Evolutionary conservation across 495 filamentous ascomycete genomes (phyloP).

Genomic region (Staphylotrichum tortipilum): DNA sequence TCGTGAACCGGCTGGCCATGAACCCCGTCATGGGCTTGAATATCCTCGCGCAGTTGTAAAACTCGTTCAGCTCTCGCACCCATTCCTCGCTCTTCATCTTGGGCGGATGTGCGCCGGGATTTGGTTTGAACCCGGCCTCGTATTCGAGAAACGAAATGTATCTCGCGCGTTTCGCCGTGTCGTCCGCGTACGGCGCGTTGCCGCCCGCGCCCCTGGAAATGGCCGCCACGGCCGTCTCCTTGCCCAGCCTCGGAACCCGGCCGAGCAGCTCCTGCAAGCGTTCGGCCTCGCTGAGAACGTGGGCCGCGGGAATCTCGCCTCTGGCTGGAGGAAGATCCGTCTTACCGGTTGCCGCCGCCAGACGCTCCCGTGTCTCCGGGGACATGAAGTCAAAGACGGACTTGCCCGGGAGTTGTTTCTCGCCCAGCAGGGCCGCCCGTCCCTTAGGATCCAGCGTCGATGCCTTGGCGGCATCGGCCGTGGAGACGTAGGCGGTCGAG

Average conservation of each 20-base stretch:
- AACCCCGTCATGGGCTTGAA: conserved; percentile 86
- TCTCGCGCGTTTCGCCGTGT: conserved; percentile 64
- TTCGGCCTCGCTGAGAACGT: conserved; percentile 49
- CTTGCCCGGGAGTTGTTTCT: conserved; percentile 76
- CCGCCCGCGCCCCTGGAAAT: conserved; percentile 62
- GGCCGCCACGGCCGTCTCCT: conserved; percentile 63
- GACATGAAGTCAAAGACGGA: conserved; percentile 94
- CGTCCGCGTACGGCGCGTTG: conserved; percentile 80
- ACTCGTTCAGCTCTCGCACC: conserved; percentile 75
- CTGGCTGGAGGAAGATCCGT: conserved; percentile 66
- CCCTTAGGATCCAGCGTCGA: conserved; percentile 70
- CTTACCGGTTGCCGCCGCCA: conserved; percentile 69
- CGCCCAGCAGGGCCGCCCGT: conserved; percentile 74
- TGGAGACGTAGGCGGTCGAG: conserved; percentile 50
- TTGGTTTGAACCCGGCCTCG: conserved; percentile 55
- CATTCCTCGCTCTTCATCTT: conserved; percentile 60
- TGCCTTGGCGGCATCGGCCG: conserved; percentile 63
- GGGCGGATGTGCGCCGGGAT: conserved; percentile 45
- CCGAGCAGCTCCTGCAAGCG: conserved; percentile 50
- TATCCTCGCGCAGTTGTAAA: conserved; percentile 77
- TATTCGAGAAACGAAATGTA: conserved; percentile 77
- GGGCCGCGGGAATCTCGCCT: conserved; percentile 64
- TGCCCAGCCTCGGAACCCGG: conserved; percentile 63
- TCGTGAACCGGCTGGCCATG: conserved; percentile 90
- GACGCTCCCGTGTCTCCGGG: conserved; percentile 64